Evolutionary conservation across 2,329 filamentous ascomycete genomes (phyloP).

Genomic region (Aspergillaceae sp.): DNA sequence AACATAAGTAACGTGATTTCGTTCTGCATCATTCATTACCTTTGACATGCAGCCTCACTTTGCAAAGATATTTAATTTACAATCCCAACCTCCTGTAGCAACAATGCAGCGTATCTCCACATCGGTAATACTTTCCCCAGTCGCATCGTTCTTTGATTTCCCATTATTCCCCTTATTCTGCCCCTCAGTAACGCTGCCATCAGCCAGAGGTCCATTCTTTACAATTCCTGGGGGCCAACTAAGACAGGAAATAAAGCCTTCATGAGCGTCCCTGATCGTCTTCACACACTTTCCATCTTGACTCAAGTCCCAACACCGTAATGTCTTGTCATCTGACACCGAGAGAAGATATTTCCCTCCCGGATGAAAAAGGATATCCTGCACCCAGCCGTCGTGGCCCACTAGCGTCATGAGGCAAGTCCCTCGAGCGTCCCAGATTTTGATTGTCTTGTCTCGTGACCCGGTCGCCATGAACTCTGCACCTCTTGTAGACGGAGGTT

Average conservation of each 20-base stretch:
- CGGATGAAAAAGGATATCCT: conserved; percentile 75
- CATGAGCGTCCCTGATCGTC: conserved; percentile 64
- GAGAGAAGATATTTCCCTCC: conserved; percentile 81
- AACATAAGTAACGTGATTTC: too few species aligned
- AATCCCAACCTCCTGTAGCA: conserved; percentile 75
- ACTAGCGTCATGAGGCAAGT: conserved; percentile 58
- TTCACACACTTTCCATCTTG: conserved; percentile 87
- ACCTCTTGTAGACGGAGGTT: conserved; percentile 62
- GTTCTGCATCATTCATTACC: too few species aligned
- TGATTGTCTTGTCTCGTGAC: conserved; percentile 79
- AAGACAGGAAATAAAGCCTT: conserved; percentile 75
- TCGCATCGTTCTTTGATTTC: conserved; percentile 3
- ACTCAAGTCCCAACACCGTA: conserved; percentile 82
- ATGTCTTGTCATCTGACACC: conserved; percentile 77
- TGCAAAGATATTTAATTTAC: conserved; percentile 71
- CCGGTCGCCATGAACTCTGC: conserved; percentile 86
- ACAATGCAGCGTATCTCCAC: conserved; percentile 71
- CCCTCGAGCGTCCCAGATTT: conserved; percentile 74
- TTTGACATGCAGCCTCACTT: background rate
- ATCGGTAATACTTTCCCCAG: conserved; percentile 1
- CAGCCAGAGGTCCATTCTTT: conserved; percentile 43
- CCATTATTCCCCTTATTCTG: conserved; percentile 4
- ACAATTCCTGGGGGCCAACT: conserved; percentile 72
- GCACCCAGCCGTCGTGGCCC: conserved; percentile 74
- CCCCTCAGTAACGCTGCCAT: conserved; percentile 8